Conservation (phyloP, 2,329 filamentous ascomycete genomes). For the Erysiphe pulchra region DNA sequence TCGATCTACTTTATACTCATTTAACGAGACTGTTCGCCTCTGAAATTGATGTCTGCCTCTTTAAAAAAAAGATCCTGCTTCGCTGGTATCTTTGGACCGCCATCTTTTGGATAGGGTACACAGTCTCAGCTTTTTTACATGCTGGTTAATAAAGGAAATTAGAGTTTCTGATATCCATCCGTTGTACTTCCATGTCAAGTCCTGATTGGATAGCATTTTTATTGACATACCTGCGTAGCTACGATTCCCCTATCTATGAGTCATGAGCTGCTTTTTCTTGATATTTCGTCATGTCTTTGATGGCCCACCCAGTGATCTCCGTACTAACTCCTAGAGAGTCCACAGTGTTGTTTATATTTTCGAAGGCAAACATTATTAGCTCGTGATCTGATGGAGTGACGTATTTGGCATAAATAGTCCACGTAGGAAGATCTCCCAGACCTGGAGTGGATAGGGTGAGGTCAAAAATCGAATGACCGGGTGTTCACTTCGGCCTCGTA, state of each 20-base stretch:
- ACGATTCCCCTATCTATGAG: not conserved
- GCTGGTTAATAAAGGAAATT: not conserved
- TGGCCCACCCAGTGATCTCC: too few species aligned
- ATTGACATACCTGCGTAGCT: not conserved
- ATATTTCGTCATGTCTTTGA: too few species aligned
- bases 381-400: not conserved
- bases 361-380: not conserved
- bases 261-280: not conserved
- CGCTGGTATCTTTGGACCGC: not conserved
- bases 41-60: not conserved
- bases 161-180: not conserved
- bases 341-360: not conserved
- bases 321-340: not conserved
- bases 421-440: not conserved
- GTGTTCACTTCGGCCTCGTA: not conserved
- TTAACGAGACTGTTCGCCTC: not conserved
- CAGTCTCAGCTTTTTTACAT: not conserved
- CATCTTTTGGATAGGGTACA: not conserved
- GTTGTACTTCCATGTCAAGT: not conserved
- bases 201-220: not conserved
- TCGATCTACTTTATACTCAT: not conserved
- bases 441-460: not conserved
- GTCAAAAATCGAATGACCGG: not conserved
- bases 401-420: not conserved
- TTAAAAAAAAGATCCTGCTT: not conserved